A percentile compares a stretch with the other conserved stretches of the same genome.
phyloP scores from a whole-genome alignment of 176 grass and related monocot genomes.

The Eremochloa ophiuroides region DNA sequence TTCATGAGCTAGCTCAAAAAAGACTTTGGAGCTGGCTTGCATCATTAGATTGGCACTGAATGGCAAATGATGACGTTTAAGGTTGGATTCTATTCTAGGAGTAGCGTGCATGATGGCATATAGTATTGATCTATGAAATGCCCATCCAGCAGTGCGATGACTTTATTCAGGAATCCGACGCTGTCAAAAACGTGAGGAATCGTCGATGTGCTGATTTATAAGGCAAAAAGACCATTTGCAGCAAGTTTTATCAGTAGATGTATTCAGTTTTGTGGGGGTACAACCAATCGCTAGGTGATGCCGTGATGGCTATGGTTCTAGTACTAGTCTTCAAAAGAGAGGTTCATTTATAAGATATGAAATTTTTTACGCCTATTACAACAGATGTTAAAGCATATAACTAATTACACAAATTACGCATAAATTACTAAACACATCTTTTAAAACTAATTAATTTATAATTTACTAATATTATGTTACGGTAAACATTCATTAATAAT shows the following conservation, averaged over 20 bases:
- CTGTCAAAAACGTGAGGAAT: not conserved
- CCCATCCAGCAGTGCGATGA: not conserved
- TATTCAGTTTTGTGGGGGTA: no score
- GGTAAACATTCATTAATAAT: no score
- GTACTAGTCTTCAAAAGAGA: no score
- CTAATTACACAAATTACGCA: no score
- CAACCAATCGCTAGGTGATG: no score
- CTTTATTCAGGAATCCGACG: not conserved
- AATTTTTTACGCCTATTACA: no score
- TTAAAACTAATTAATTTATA: no score
- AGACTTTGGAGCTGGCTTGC: not conserved
- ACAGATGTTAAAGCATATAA: no score
- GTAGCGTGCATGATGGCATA: slow-evolving; percentile 5
- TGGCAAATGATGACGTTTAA: not conserved
- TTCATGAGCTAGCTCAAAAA: no score
- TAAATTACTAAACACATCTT: no score
- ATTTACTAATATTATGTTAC: no score
- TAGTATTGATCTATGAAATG: not conserved
- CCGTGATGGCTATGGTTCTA: not conserved
- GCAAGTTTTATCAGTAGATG: not conserved
- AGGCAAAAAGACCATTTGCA: not conserved
- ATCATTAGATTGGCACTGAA: not conserved
- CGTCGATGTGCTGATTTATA: not conserved
- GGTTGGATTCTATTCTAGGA: slow-evolving; percentile 14
- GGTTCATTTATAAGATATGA: no score